Evolutionary conservation across 1,139 yeast species (phyloP), one percentile per base, ranked within the genome.

Genomic region (Yamadazyma jaroonii): DNA sequence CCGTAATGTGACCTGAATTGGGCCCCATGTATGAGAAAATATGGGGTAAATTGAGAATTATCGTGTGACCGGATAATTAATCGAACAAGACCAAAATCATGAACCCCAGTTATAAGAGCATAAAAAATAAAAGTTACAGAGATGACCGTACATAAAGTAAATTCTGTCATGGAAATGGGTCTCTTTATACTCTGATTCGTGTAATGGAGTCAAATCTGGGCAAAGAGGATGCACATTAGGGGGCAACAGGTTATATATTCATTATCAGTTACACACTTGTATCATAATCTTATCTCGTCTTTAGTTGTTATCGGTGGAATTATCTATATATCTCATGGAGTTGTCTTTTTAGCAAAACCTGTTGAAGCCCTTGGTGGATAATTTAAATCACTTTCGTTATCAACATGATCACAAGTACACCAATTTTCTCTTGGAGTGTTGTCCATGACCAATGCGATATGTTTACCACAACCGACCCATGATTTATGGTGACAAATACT

Each of bases 301-400:
- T n/a, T n/a, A n/a, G n/a, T n/a, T 17, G 6, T 17, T 17, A 17
- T 17, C 4, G 6, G 6, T 6, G 4, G 20, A 17, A 4, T 6
- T 4, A 17, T 17, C 4, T 17, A 6, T 17, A 17, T 17, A n/a
- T n/a, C 27, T 31, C 13, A 35, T 31, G 35, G 32, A 30, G 37
- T 28, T 9, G 50, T 46, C 41, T 53, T 62, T 39, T 47, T 59
- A 27, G 65, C 69, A 41, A 56, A 62, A 6, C 74, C 74, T 23
- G 72, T 66, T 25, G 74, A 71, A 11, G 76, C 74, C 41, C 44
- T 60, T 28, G 76, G 76, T 9, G 76, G 76, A 46, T 64, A 70
- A 9, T 46, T 23, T 6, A 32, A 26, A 31, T 46, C 46, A 38
- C 55, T 48, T 36, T 48, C 50, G 36, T 59, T 46, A 47, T 58